Evolutionary conservation across 2,329 filamentous ascomycete genomes (phyloP).

Genomic region (Nigrospora osmanthi): DNA sequence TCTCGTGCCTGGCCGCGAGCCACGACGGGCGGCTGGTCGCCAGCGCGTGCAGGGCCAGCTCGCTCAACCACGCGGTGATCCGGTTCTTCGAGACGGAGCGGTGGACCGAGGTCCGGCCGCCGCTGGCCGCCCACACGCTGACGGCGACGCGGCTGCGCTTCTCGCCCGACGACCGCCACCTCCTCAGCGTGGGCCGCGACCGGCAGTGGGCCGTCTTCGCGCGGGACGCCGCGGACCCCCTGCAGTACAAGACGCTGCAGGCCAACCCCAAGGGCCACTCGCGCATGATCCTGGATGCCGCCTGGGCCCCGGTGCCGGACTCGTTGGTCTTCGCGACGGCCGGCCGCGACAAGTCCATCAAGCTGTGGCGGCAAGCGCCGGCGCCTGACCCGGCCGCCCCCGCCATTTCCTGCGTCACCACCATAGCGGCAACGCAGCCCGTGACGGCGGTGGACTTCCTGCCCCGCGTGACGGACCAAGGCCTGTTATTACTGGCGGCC

Average conservation of each 20-base stretch:
- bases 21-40: slow-evolving; percentile 71
- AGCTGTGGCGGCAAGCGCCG: slow-evolving; percentile 49
- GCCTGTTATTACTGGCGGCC: slow-evolving; percentile 38
- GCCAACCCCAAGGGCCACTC: slow-evolving; percentile 79
- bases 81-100: slow-evolving; percentile 78
- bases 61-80: slow-evolving; percentile 89
- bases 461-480: slow-evolving; percentile 18
- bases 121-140: slow-evolving; percentile 76
- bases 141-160: slow-evolving; percentile 82
- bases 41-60: slow-evolving; percentile 88
- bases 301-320: slow-evolving; percentile 61
- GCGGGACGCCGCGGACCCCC: slow-evolving; percentile 10
- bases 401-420: slow-evolving; percentile 43
- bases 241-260: slow-evolving; percentile 49
- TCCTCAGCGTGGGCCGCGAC: slow-evolving; percentile 87
- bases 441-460: slow-evolving; percentile 68
- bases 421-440: slow-evolving; percentile 47
- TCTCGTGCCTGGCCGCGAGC: slow-evolving; percentile 76
- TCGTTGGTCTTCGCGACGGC: slow-evolving; percentile 70
- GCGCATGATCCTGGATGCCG: slow-evolving; percentile 83
- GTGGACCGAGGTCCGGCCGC: slow-evolving; percentile 82
- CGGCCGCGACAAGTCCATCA: slow-evolving; percentile 79
- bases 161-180: slow-evolving; percentile 61
- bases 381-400: slow-evolving; percentile 4
- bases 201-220: slow-evolving; percentile 83